Base-by-base conservation (phyloP, 2,329 filamentous ascomycete species). In the Clathrospora elynae region DNA sequence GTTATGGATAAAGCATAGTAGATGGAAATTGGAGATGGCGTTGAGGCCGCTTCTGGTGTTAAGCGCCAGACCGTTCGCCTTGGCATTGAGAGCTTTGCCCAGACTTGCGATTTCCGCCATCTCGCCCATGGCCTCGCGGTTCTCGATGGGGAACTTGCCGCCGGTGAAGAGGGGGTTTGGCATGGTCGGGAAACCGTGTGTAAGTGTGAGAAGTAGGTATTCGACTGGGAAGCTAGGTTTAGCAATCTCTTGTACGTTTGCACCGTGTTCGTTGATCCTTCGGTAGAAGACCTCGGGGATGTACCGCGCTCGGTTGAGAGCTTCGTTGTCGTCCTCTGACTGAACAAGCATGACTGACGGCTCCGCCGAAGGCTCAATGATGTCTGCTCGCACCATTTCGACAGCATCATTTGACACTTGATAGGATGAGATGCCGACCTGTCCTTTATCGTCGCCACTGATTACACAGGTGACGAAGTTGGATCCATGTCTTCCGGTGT, bases 281-380 rank as follows among this genome's bases (percentile, higher is more conserved):
- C 92, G 84, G 74, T 95, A 99, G 73, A 97, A 99, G 4, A 99
- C 92, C 64, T 99, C 93, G 1, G 93, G 93, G 14, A 99, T 95
- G 66, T 99, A 99, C 59, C 91, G 82, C 16, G 86, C 85, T 42
- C 83, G 84, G 72, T 76, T 41, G 75, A 83, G 56, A 76, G 67
- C 83, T 53, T 90, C 86, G 36, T 91, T 87, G 58, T 96, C 90
- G 46, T 92, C 88, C 66, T 97, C 92, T 16, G 88, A 87, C 49
- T 91, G 90, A 4, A 99, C 93, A 31, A 99, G 82, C 92, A 99
- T 96, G 37, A 92, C 85, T 5, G 82, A 85, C 2, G 93, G 93
- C 53, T 97, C 92, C 19, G 91, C 91, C 6, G 90, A 97, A 6
- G 93, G 89, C 68, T 99, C 93, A 48, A 99, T 83, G 53, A 99